Conservation (phyloP, 2,329 filamentous ascomycete species). For the Hirsutella minnesotensis region DNA sequence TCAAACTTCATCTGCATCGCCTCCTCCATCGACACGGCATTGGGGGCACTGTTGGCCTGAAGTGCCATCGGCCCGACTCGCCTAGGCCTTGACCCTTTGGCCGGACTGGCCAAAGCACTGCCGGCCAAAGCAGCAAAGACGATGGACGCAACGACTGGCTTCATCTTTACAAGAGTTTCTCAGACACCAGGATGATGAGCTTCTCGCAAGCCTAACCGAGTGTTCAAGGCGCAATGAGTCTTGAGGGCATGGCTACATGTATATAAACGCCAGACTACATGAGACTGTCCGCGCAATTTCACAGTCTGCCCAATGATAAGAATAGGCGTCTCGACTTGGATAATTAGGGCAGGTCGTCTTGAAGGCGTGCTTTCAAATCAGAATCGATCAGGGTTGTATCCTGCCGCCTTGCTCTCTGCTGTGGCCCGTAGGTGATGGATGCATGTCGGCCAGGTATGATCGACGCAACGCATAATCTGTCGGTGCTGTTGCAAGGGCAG, state of each 20-base stretch:
- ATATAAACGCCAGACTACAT: not conserved
- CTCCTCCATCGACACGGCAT: constrained; percentile 5
- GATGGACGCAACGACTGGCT: not conserved
- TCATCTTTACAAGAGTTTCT: not conserved
- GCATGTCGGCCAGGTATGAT: too few species aligned
- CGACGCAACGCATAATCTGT: too few species aligned
- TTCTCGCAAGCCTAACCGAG: not conserved
- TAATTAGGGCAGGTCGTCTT: not conserved
- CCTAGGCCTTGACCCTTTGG: not conserved
- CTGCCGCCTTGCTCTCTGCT: not conserved
- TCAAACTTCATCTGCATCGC: constrained; percentile 4
- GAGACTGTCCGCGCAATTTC: not conserved
- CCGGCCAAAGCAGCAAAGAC: constrained; percentile 2
- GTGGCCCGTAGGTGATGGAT: too few species aligned
- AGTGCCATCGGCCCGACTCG: constrained; percentile 2
- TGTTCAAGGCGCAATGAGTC: too few species aligned
- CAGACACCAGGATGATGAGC: not conserved
- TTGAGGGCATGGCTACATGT: not conserved
- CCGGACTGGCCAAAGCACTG: constrained; percentile 1
- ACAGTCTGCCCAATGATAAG: not conserved
- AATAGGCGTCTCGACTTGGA: not conserved
- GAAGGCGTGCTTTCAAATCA: not conserved
- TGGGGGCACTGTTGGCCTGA: constrained; percentile 6
- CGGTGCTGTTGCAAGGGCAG: too few species aligned
- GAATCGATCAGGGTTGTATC: not conserved